Evolutionary conservation across 768 basidiomycete genomes (phyloP), one percentile per base, ranked within the genome.

Genomic region (Agaricus sinodeliciosus): DNA sequence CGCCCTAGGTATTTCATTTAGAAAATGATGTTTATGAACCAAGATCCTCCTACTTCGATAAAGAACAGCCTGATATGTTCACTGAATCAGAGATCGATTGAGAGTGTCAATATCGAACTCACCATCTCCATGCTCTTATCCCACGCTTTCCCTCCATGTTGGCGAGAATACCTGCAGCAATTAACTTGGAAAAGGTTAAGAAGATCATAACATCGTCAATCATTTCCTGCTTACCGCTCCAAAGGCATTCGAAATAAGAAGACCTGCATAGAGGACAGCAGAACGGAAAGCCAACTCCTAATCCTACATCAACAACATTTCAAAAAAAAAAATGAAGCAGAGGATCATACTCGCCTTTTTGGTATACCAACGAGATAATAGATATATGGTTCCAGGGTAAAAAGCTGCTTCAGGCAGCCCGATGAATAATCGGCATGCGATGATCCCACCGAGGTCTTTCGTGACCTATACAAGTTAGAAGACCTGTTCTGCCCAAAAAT

Each of bases 81-180:
- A 18, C n/a, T 26, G 19, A 25, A 44, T 4, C 16, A 54, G 48
- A 40, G n/a, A 26, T 26, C 36, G 18, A 31, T 8, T 8, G 7
- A 31, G 7, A 31, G 2, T n/a, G n/a, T 31, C 31, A 31, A 12
- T 9, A 28, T 39, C 7, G 49, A 11, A 52, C 69, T 58, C 56
- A 80, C 82, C 80, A 87, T 71, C 81, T 61, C 85, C 85, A 87
- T 3, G 81, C 84, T 26, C 78, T 62, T 31, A 84, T 79, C 1
- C 84, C 85, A 2, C 75, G 67, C 46, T 71, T 72, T 0, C 82
- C 84, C 49, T 87, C 75, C 84, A 87, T 82, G 35, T 70, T 73
- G 2, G 71, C 67, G 13, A 89, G 72, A 50, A 87, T 83, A 5
- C 82, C 85, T 4, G 84, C 85, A 9, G 84, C 86, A 57, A 87